Percentiles rank a stretch among this genome's conserved stretches.
phyloP scores from a whole-genome alignment of 2,329 filamentous ascomycete genomes.

The Aspergillus pseudoglaucus region DNA sequence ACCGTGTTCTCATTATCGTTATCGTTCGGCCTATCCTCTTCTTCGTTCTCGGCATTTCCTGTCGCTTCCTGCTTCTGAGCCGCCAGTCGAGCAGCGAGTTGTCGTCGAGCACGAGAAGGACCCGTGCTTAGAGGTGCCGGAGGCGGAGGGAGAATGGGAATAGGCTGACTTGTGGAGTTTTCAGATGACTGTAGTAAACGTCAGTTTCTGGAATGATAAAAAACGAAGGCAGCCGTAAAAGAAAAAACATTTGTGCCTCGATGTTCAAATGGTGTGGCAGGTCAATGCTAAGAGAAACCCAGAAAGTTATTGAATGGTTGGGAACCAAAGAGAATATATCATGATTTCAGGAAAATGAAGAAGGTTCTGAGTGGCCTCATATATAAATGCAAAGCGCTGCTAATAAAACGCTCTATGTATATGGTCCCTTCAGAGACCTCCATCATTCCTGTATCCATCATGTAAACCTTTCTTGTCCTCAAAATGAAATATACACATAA shows the following conservation, averaged over 20 bases:
- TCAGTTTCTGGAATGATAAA: not conserved
- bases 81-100: constrained; percentile 81
- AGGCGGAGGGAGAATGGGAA: constrained; percentile 46
- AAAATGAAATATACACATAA: not conserved
- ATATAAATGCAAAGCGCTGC: constrained; percentile 16
- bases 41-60: constrained; percentile 30
- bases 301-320: constrained; percentile 10
- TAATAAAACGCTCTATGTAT: constrained; percentile 13
- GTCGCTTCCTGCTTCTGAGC: constrained; percentile 62
- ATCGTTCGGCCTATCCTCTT: constrained; percentile 20
- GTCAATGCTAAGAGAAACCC: constrained; percentile 7
- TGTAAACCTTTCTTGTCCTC: constrained; percentile 6
- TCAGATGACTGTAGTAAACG: constrained; percentile 18
- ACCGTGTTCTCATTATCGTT: constrained; percentile 14
- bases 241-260: not conserved
- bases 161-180: constrained; percentile 34
- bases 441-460: constrained; percentile 12
- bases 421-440: constrained; percentile 10
- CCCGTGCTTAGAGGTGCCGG: constrained; percentile 76
- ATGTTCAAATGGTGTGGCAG: not conserved
- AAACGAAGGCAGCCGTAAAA: not conserved
- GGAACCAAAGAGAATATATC: constrained; percentile 11
- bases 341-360: constrained; percentile 13
- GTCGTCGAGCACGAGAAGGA: constrained; percentile 76
- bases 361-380: constrained; percentile 14